Base-by-base conservation (phyloP, 768 basidiomycete species). In the Amyloporia xantha region DNA sequence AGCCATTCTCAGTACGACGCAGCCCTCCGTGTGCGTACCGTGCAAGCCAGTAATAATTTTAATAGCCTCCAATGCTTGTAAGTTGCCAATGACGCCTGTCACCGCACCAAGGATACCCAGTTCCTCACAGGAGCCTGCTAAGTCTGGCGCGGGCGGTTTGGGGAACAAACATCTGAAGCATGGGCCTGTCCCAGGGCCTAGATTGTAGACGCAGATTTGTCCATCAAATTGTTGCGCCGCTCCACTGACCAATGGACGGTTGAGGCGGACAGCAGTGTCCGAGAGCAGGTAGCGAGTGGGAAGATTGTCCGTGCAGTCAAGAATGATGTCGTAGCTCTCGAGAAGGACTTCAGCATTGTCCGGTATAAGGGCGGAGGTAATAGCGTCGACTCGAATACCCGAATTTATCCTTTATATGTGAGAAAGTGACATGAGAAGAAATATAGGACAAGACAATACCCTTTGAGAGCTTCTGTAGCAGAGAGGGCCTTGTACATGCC, bases 121-220 rank as follows among this genome's bases (percentile, higher is more conserved):
- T 61, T 96, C 93, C 58, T 86, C 91, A 55, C 96, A 99, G 7
- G 82, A 80, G 6, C 90, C 85, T 1, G 77, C 67, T 23, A 71
- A 71, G 47, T 79, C 79, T 17, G 70, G 74, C 3, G 80, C 74
- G 1, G 92, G 82, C 1, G 91, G 82, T 45, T 74, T 78, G 0
- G 95, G 94, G 64, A 93, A 98, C 37, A 98, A 66, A 63, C 96
- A 98, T 13, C 96, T 78, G 66, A 95, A 97, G 66, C 96, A 99
- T 0, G 93, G 94, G 1, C 91, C 84, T 75, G 79, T 2, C 5
- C 24, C 35, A 24, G 10, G 20, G 20, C 41, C 21, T 27, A 58
- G 46, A 27, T 91, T 89, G 63, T 89, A 92, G 12, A 78, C 71
- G 58, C 79, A 84, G 4, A 92, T 72, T 62, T 91, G 90, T 0